Evolutionary conservation across 352 stramenopile species (phyloP), one percentile per base, ranked within the genome.

Genomic region (Thalassiosira livingstoniorum): DNA sequence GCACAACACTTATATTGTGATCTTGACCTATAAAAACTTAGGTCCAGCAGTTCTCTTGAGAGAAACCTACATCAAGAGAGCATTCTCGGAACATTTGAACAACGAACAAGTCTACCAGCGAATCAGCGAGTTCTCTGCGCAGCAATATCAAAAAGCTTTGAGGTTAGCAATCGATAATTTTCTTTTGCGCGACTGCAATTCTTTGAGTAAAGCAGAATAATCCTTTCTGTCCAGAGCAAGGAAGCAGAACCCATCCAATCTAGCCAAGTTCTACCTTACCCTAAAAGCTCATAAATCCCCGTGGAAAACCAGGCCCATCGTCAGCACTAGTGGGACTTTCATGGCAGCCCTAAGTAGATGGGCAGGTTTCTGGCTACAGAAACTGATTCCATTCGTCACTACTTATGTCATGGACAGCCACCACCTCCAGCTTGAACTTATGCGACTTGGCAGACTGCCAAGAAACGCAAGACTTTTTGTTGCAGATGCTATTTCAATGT

Each of bases 11-110:
- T 67, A 51, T n/a, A 85, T 76, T 25, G 51, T 85, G 10, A 53
- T 80, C 15, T 29, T 58, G 15, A 35, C 29, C 7, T 61, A 85
- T 54, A 85, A 85, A 51, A 80, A 80, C 47, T n/a, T 80, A 3
- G 77, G 77, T 32, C 62, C 69, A 39, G 62, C 25, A 32, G 57
- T 84, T 18, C 21, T 80, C 0, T 27, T 77, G 25, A 43, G 55
- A 4, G 4, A 53, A 1, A 4, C 32, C 0, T 80, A 85, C 53
- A 80, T 71, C 54, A 21, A 31, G 4, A 4, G 43, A 55, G 70
- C 10, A 42, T 39, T 67, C 18, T 4, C 37, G 11, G 58, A 78
- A 15, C 70, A 78, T 55, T 43, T 78, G 0, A 29, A 32, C 2
- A 53, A 78, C 21, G 51, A 42, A 29, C 2, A 55, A 23, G 69